These are phyloP conservation scores for Microbotryomycetes sp. DNA, from an alignment of 1,284 basidiomycete species.

Conservation along the genomic window DNA sequence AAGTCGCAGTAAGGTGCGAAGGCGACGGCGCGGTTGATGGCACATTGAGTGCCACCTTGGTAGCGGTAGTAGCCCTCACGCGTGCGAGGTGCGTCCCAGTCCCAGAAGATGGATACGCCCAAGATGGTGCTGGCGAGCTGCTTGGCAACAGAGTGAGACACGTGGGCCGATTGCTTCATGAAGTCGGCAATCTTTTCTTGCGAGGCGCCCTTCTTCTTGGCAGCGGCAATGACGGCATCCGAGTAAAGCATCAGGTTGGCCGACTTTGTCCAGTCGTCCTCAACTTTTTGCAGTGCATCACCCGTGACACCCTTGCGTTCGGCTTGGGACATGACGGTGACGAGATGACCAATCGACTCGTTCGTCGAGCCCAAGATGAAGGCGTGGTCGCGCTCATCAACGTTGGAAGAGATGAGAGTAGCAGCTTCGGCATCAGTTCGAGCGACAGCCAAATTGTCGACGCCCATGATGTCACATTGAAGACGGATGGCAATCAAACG, in stretches of 20 bases:
- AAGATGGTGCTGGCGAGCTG: slow-evolving; percentile 71
- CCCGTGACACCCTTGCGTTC: slow-evolving; percentile 74
- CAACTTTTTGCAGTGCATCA: slow-evolving; percentile 71
- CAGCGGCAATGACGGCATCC: slow-evolving; percentile 63
- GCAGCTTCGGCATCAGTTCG: slow-evolving; percentile 82
- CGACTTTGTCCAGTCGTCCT: slow-evolving; percentile 74
- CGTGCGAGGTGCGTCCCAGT: slow-evolving; percentile 91
- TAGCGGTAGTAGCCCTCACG: slow-evolving; percentile 95
- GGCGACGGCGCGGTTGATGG: slow-evolving; percentile 83
- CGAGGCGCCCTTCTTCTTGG: slow-evolving; percentile 57
- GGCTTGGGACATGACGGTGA: slow-evolving; percentile 74
- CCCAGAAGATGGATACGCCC: slow-evolving; percentile 70
- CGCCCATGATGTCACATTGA: slow-evolving; percentile 74
- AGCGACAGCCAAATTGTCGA: slow-evolving; percentile 66
- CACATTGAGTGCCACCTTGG: slow-evolving; percentile 92
- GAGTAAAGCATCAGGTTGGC: slow-evolving; percentile 78
- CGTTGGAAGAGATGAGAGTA: slow-evolving; percentile 92
- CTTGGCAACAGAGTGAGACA: slow-evolving; percentile 64
- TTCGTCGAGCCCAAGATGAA: slow-evolving; percentile 94
- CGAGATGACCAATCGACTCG: slow-evolving; percentile 58
- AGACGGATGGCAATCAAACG: slow-evolving; percentile 68
- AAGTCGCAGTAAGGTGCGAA: slow-evolving; percentile 58
- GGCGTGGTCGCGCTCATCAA: slow-evolving; percentile 90
- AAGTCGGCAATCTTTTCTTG: slow-evolving; percentile 50
- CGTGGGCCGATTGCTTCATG: slow-evolving; percentile 55